Evolutionary conservation across 805 yeast genomes (phyloP).

Genomic region (Candida fluviatilis): DNA sequence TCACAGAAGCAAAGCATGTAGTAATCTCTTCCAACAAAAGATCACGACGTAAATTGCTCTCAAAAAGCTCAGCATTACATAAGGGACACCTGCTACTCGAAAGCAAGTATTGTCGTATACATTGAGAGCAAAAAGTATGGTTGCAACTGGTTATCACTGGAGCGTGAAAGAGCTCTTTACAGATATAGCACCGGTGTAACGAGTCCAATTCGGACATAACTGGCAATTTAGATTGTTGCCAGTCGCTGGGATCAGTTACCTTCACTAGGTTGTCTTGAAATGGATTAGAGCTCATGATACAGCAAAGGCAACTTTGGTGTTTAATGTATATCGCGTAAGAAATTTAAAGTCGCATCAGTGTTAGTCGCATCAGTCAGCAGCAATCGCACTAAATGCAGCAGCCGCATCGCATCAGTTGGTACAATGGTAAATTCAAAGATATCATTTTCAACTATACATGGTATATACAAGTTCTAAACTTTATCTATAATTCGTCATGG

Average conservation of each 20-base stretch:
- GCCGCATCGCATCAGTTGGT: too few relatives aligned
- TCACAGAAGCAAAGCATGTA: constrained; percentile 40
- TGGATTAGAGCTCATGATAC: constrained; percentile 11
- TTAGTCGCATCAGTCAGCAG: too few relatives aligned
- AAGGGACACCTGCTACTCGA: constrained; percentile 66
- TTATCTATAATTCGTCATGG: constrained; percentile 12
- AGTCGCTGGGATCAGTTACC: constrained; percentile 70
- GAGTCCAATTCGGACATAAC: constrained; percentile 60
- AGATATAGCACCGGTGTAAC: constrained; percentile 75
- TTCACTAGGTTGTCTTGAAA: constrained; percentile 15
- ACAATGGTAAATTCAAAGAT: too few relatives aligned
- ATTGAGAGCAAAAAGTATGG: constrained; percentile 85
- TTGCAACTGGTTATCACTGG: constrained; percentile 85
- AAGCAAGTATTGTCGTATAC: constrained; percentile 72
- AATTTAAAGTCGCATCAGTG: too few relatives aligned
- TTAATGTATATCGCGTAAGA: too few relatives aligned
- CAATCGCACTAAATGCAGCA: too few relatives aligned
- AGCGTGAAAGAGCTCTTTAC: constrained; percentile 75
- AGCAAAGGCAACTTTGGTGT: too few relatives aligned
- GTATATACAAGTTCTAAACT: background rate
- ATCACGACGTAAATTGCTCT: constrained; percentile 64
- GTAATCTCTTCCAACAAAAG: constrained; percentile 69
- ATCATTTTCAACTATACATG: background rate
- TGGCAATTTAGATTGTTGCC: constrained; percentile 54
- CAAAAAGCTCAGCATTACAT: constrained; percentile 67